Base-by-base conservation (phyloP, 2,329 filamentous ascomycete species). In the Aspergillus novofumigatus region DNA sequence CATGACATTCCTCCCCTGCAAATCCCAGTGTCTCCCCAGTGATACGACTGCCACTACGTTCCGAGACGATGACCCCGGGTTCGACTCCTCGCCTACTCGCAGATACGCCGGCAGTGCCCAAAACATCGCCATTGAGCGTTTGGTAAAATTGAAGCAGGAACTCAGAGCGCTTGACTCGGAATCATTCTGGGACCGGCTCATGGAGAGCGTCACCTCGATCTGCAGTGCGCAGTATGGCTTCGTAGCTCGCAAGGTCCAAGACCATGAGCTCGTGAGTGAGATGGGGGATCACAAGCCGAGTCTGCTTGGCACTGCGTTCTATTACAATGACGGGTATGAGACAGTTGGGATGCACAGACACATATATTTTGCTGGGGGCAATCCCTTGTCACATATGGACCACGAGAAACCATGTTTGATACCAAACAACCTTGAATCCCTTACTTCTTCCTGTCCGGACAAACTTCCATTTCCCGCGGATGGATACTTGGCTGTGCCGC, bases 321-420 rank as follows among this genome's bases (percentile, higher is more conserved):
- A 89, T 68, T 83, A 86, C 72, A 84, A 86, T 65, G 82, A 86
- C 63, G 85, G 83, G 28, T 76, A 78, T 51, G 78, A 79, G 54
- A 75, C 74, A 52, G 78, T 80, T 59, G 75, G 80, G 25, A 78
- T 85, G 52, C 75, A 84, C 63, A 80, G 81, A 59, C 81, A 88
- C 73, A 83, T 84, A 61, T 88, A 87, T 70, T 81, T 85, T 63
- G 82, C 85, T 41, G 87, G 86, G 63, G 83, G 80, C 25, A 84
- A 85, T 60, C 86, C 86, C 4, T 87, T 86, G 70, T 81, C 82
- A 38, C 82, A 87, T 67, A 89, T 90, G 86, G 84, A 83, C 62
- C 83, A 89, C 68, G 86, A 89, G 74, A 88, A 89, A 69, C 83
- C 88, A 52, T 87, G 88, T 67, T 72, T 89, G 56, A 84, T 90